Evolutionary conservation across 768 basidiomycete species (phyloP).

Genomic region (Hericium rajendrae): DNA sequence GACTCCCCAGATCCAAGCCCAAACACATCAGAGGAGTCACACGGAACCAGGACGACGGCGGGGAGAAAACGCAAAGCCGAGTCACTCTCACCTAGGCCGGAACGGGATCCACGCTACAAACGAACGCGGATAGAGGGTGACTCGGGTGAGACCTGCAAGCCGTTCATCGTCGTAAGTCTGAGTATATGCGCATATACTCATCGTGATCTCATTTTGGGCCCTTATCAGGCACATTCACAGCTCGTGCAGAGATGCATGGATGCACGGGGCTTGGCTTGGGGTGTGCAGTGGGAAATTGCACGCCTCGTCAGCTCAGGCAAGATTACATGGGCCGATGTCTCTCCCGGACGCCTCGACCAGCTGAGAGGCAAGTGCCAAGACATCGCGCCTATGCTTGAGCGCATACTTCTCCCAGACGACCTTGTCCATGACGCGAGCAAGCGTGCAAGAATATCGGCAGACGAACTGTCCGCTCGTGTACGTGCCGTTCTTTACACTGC

Average conservation of each 20-base stretch:
- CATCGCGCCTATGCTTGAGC: background rate
- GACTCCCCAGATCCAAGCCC: no score
- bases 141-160: no score
- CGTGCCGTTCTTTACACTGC: constrained; percentile 4
- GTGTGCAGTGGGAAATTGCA: constrained; percentile 46
- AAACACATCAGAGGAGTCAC: no score
- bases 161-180: no score
- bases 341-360: constrained; percentile 19
- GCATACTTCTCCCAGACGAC: background rate
- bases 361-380: constrained; percentile 22
- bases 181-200: no score
- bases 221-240: constrained; percentile 20
- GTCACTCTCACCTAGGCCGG: no score
- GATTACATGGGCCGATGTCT: constrained; percentile 24
- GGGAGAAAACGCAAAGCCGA: no score
- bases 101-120: no score
- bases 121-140: no score
- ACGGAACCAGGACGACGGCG: no score
- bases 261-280: constrained; percentile 17
- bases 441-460: constrained; percentile 7
- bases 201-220: no score
- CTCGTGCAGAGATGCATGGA: constrained; percentile 7
- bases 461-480: constrained; percentile 10
- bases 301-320: constrained; percentile 27
- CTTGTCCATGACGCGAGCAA: background rate